These are phyloP conservation scores for Trifolium repens DNA, from an alignment of 306 rosid species.

Conservation along the genomic window DNA sequence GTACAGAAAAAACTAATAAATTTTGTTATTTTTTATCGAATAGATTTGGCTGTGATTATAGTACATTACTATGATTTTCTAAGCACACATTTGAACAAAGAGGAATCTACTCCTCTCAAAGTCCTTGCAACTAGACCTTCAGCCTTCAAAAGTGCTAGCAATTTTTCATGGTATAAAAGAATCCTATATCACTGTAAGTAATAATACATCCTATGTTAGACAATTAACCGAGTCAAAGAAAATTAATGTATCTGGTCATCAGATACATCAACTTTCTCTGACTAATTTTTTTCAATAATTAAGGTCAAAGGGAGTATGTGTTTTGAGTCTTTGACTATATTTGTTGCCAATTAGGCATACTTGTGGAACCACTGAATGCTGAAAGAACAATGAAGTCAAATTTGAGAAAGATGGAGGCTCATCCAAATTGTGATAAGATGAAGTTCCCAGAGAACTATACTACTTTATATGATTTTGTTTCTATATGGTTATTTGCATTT, in stretches of 20 bases:
- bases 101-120: slow-evolving; percentile 39
- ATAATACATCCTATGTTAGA: background rate
- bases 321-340: background rate
- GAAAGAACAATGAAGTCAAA: slow-evolving; percentile 5
- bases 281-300: too few species aligned
- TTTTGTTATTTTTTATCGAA: background rate
- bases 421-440: background rate
- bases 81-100: slow-evolving; percentile 5
- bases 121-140: slow-evolving; percentile 40
- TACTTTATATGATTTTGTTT: slow-evolving; percentile 11
- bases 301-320: background rate
- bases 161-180: slow-evolving; percentile 34
- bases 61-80: slow-evolving; percentile 22
- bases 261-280: too few species aligned
- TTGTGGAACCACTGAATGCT: slow-evolving; percentile 32
- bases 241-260: too few species aligned
- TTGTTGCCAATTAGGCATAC: slow-evolving; percentile 29
- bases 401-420: slow-evolving; percentile 19
- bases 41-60: slow-evolving; percentile 47
- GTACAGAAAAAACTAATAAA: background rate
- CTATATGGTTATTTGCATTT: background rate
- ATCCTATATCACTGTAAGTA: slow-evolving; percentile 38
- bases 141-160: slow-evolving; percentile 40
- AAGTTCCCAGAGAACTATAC: slow-evolving; percentile 35
- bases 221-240: background rate